Conservation (phyloP, 2,329 filamentous ascomycete genomes). For the Corniculantispora saksenae region DNA sequence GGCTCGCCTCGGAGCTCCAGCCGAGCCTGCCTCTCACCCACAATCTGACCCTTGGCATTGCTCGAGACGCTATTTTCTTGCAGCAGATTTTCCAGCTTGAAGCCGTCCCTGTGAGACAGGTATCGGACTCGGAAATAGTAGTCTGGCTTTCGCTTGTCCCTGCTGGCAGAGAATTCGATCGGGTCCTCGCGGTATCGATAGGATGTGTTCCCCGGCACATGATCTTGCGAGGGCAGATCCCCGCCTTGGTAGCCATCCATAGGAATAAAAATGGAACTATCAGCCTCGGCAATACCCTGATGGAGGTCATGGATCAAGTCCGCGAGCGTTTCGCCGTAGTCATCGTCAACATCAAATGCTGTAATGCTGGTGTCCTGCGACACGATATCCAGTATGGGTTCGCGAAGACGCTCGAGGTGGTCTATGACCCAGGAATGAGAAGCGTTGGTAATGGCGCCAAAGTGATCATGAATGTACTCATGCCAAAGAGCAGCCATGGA, state of each 20-base stretch:
- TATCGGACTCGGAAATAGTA: constrained; percentile 21
- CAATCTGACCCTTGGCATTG: constrained; percentile 11
- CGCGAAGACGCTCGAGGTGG: constrained; percentile 26
- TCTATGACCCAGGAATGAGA: constrained; percentile 30
- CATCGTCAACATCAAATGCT: background rate
- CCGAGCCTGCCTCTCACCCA: constrained; percentile 7
- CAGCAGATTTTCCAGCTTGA: constrained; percentile 3
- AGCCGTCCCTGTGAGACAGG: constrained; percentile 14
- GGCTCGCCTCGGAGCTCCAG: constrained; percentile 22
- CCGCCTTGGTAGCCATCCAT: constrained; percentile 32
- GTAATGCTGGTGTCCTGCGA: constrained; percentile 9
- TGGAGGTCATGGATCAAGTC: constrained; percentile 29
- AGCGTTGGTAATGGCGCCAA: constrained; percentile 22
- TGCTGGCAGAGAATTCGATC: constrained; percentile 8
- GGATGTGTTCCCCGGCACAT: constrained; percentile 5
- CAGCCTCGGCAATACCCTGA: constrained; percentile 26
- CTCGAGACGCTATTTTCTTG: background rate
- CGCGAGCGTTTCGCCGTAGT: constrained; percentile 23
- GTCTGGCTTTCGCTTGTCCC: constrained; percentile 14
- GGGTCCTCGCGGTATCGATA: constrained; percentile 22
- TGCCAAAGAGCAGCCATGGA: constrained; percentile 27
- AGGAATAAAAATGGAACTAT: constrained; percentile 29
- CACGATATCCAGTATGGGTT: constrained; percentile 15
- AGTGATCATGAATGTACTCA: constrained; percentile 29
- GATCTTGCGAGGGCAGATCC: constrained; percentile 20